A percentile compares a stretch with the other conserved stretches of the same genome.
Evolutionary conservation across 805 yeast species (phyloP).

Genomic region (Wickerhamiella hasegawae): DNA sequence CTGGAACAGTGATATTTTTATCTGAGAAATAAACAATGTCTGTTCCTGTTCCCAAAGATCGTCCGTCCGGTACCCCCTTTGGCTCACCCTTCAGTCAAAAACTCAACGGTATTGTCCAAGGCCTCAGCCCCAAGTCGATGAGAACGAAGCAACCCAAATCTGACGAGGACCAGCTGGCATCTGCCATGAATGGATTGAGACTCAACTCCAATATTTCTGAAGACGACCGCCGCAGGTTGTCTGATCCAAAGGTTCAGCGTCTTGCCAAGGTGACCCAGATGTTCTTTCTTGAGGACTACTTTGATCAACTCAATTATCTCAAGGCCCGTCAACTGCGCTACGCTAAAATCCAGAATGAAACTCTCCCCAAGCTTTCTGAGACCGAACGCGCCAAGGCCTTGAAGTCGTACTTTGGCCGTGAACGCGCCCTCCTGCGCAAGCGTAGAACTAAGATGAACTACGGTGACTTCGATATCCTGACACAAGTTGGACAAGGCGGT

Average conservation of each 20-base stretch:
- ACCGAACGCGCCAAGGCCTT: slow-evolving; percentile 41
- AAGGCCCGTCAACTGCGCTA: slow-evolving; percentile 72
- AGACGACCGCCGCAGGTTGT: slow-evolving; percentile 31
- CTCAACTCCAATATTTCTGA: slow-evolving; percentile 3
- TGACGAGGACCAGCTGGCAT: not conserved
- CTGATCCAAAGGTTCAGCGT: slow-evolving; percentile 63
- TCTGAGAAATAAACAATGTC: too few species aligned
- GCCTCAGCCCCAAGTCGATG: slow-evolving; percentile 4
- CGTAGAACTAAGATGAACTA: slow-evolving; percentile 84
- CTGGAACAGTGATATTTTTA: too few species aligned
- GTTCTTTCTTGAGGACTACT: slow-evolving; percentile 87
- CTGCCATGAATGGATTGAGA: not conserved
- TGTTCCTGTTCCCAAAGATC: too few species aligned
- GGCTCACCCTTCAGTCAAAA: not conserved
- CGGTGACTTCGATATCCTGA: slow-evolving; percentile 88
- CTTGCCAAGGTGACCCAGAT: slow-evolving; percentile 82
- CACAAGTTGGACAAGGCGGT: slow-evolving; percentile 99
- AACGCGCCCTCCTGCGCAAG: slow-evolving; percentile 68
- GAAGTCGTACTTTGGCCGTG: slow-evolving; percentile 70
- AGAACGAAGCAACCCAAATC: not conserved
- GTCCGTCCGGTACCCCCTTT: too few species aligned
- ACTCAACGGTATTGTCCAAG: slow-evolving; percentile 3
- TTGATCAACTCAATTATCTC: slow-evolving; percentile 88
- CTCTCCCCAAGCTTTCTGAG: slow-evolving; percentile 19
- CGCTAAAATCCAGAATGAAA: slow-evolving; percentile 45